These are phyloP conservation scores for Xylaria sp. DNA, from an alignment of 2,329 filamentous ascomycete genomes.

Conservation along the genomic window DNA sequence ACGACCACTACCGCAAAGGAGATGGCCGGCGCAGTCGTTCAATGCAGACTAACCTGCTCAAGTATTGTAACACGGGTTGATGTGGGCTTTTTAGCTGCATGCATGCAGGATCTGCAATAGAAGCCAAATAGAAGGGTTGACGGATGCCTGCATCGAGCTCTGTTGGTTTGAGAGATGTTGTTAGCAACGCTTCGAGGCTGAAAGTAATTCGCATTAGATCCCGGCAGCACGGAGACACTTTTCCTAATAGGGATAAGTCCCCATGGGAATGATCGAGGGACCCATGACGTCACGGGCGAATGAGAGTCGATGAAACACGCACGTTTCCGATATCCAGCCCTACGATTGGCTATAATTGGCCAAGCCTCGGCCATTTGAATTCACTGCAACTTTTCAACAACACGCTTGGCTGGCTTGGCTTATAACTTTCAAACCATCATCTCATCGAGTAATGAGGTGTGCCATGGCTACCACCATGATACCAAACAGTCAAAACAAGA, in stretches of 20 bases:
- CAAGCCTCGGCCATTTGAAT: neutral
- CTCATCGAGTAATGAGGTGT: neutral
- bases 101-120: conserved; percentile 31
- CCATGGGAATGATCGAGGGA: conserved; percentile 14
- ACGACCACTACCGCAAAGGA: neutral
- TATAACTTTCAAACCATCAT: neutral
- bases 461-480: neutral
- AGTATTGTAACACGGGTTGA: neutral
- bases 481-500: conserved; percentile 24
- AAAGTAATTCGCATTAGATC: conserved; percentile 14
- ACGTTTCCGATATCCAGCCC: conserved; percentile 38
- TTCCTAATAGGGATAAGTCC: conserved; percentile 6
- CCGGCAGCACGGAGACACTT: conserved; percentile 16
- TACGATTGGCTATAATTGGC: conserved; percentile 23
- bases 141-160: conserved; percentile 16
- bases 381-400: conserved; percentile 3
- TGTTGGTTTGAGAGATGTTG: conserved; percentile 17
- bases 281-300: conserved; percentile 37
- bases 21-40: neutral
- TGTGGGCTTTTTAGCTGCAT: neutral
- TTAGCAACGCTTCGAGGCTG: conserved; percentile 30
- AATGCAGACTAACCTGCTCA: conserved; percentile 11
- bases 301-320: conserved; percentile 39
- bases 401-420: conserved; percentile 4
- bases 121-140: conserved; percentile 32